Percentiles rank a stretch among this genome's conserved stretches.
Conservation (phyloP, 345 rosid species). For the Atalantia buxifolia region DNA sequence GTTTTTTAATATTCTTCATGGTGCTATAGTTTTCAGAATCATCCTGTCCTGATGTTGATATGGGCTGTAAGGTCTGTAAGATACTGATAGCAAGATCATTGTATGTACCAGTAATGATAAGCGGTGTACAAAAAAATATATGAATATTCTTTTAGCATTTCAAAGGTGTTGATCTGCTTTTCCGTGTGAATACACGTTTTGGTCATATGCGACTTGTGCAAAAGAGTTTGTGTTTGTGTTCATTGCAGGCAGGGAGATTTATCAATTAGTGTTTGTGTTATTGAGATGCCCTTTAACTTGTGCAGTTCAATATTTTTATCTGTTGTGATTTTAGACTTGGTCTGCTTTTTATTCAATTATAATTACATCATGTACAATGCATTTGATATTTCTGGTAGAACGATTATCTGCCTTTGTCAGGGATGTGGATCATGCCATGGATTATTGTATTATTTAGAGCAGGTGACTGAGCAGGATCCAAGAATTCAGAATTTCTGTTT, state of each 20-base stretch:
- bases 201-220: not conserved
- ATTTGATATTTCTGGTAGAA: not conserved
- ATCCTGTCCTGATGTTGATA: slow-evolving; percentile 9
- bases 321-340: not conserved
- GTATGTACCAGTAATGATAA: slow-evolving; percentile 12
- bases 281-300: no score
- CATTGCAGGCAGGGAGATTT: not conserved
- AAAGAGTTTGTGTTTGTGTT: not conserved
- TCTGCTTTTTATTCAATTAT: not conserved
- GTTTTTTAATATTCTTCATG: slow-evolving; percentile 29
- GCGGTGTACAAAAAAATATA: not conserved
- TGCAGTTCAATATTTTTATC: not conserved
- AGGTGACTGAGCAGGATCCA: not conserved
- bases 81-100: slow-evolving; percentile 5
- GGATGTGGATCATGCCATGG: not conserved
- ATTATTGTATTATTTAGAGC: not conserved
- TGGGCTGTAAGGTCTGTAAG: slow-evolving; percentile 11
- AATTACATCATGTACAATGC: not conserved
- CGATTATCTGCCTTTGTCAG: not conserved
- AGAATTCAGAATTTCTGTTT: not conserved
- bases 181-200: not conserved
- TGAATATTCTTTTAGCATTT: not conserved
- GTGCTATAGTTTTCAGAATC: slow-evolving; percentile 23
- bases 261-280: not conserved
- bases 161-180: slow-evolving; percentile 1